Evolutionary conservation across 257 asterid species (phyloP).

Genomic region (Salvia miltiorrhiza): DNA sequence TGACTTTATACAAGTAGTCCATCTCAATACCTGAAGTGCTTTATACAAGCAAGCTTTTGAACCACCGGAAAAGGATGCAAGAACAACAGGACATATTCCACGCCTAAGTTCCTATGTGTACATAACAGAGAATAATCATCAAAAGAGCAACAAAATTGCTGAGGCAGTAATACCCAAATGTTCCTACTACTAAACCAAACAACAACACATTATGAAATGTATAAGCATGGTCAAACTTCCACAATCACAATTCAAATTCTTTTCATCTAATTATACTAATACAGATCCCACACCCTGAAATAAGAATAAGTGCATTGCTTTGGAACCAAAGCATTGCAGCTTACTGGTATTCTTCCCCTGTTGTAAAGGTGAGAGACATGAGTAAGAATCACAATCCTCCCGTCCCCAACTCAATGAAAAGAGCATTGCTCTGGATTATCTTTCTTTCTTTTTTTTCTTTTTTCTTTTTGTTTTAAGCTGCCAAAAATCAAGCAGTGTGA

Average conservation of each 20-base stretch:
- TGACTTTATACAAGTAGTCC: background rate
- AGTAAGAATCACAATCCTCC: background rate
- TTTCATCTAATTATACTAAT: background rate
- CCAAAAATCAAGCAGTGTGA: background rate
- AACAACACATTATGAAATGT: background rate
- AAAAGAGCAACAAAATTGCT: background rate
- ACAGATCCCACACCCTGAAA: background rate
- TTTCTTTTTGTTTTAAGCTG: background rate
- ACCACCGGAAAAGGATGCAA: slow-evolving; percentile 77
- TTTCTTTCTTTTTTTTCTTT: background rate
- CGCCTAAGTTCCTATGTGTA: slow-evolving; percentile 59
- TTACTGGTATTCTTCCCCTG: background rate
- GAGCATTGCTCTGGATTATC: background rate
- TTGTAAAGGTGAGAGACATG: background rate
- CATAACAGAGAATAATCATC: slow-evolving; percentile 17
- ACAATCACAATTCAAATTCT: background rate
- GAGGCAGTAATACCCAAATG: background rate
- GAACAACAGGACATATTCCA: slow-evolving; percentile 69
- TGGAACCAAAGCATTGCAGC: background rate
- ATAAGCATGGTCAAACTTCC: background rate
- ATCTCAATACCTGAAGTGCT: slow-evolving; percentile 64
- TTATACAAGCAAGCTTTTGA: slow-evolving; percentile 94
- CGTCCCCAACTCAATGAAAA: background rate
- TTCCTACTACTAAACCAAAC: background rate
- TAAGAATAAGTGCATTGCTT: background rate